Conservation (phyloP, 495 filamentous ascomycete genomes). For the Pseudevernia furfuracea region DNA sequence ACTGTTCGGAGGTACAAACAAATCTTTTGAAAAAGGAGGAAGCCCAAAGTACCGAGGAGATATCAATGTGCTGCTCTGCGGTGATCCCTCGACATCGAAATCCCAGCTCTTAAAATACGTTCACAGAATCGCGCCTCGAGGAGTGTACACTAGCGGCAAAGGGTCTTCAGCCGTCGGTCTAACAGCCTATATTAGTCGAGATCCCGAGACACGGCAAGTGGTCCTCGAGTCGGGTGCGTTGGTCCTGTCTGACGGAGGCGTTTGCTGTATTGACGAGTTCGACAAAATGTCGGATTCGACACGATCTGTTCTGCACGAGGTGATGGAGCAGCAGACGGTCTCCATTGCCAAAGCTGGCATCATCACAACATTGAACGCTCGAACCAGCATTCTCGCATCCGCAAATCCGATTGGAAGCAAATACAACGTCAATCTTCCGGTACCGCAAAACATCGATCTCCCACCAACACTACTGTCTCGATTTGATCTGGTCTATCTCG, state of each 20-base stretch:
- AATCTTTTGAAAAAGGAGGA: constrained; percentile 92
- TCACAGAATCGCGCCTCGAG: constrained; percentile 93
- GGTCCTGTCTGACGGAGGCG: constrained; percentile 89
- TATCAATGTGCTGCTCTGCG: constrained; percentile 93
- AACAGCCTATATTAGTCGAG: constrained; percentile 94
- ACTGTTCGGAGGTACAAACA: constrained; percentile 97
- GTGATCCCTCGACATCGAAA: constrained; percentile 93
- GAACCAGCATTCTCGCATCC: constrained; percentile 88
- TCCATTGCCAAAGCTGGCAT: constrained; percentile 98
- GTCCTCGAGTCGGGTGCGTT: constrained; percentile 95
- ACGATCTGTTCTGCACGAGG: constrained; percentile 93
- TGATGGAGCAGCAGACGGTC: constrained; percentile 99
- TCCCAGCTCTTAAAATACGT: constrained; percentile 91
- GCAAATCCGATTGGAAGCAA: constrained; percentile 97
- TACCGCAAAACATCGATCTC: constrained; percentile 96
- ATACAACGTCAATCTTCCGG: constrained; percentile 91
- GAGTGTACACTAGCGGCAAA: constrained; percentile 95
- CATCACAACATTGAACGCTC: constrained; percentile 94
- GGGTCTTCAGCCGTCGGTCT: constrained; percentile 96
- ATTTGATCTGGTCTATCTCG: constrained; percentile 94
- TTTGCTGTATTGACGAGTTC: constrained; percentile 99
- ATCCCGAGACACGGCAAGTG: constrained; percentile 87
- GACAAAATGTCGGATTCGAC: constrained; percentile 99
- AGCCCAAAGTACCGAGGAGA: constrained; percentile 93
- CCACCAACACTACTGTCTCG: constrained; percentile 89